Conservation (phyloP, 176 grass and related monocot genomes). For the Themeda triandra region DNA sequence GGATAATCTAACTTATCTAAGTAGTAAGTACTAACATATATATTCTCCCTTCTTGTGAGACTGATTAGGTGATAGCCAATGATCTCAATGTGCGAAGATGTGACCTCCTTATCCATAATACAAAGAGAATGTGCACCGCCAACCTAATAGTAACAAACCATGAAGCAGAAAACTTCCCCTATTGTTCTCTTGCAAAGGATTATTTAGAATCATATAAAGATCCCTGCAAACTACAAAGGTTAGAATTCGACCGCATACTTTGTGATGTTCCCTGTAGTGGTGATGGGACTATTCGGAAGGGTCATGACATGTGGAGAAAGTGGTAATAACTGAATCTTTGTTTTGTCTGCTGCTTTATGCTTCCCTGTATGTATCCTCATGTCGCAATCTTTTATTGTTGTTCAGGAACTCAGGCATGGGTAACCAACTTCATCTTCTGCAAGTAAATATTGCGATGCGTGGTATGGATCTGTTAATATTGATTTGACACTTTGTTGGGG, state of each 20-base stretch:
- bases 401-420: conserved; percentile 82
- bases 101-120: conserved; percentile 88
- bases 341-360: conserved; percentile 14
- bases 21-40: background rate
- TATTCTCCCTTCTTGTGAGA: background rate
- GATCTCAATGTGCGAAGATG: conserved; percentile 88
- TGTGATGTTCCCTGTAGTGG: conserved; percentile 98
- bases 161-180: conserved; percentile 82
- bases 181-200: conserved; percentile 42
- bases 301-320: conserved; percentile 86
- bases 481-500: background rate
- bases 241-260: conserved; percentile 75
- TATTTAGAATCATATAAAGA: conserved; percentile 14
- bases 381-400: conserved; percentile 7
- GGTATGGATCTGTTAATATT: conserved; percentile 44
- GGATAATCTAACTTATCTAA: background rate
- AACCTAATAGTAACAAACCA: conserved; percentile 96
- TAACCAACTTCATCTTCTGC: conserved; percentile 72
- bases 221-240: conserved; percentile 10
- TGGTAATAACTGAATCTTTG: conserved; percentile 46
- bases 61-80: conserved; percentile 78
- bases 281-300: conserved; percentile 89
- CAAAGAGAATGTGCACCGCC: conserved; percentile 88
- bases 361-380: conserved; percentile 16
- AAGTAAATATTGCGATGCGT: conserved; percentile 92